Base-by-base conservation (phyloP, 2,329 filamentous ascomycete species). In the Penicillium janthinellum region DNA sequence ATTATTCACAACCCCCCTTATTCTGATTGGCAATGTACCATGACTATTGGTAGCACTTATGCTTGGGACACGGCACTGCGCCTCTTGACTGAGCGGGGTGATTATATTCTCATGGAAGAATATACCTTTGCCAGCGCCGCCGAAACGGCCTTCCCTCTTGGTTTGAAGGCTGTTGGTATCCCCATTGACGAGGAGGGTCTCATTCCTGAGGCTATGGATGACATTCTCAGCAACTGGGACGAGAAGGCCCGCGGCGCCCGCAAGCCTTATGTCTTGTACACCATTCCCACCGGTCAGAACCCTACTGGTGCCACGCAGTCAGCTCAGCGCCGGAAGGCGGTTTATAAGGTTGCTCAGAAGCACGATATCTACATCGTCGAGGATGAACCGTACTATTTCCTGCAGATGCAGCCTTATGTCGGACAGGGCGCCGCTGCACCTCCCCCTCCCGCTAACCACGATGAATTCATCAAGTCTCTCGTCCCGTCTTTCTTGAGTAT, bases 381-480 rank as follows among this genome's bases (percentile, higher is more conserved):
- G 79, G 93, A 96, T 73, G 93, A 96, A 74, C 93, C 93, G 1
- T 96, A 96, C 79, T 96, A 96, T 78, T 96, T 94, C 79, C 82
- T 96, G 38, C 93, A 96, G 71, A 88, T 88, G 86, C 86, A 90
- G 67, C 86, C 89, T 0, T 94, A 92, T 77, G 83, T 83, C 1
- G 83, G 85, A 14, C 77, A 81, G 35, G 75, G 82, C 64, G 76
- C 81, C 15, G 75, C 83, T 0, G 76, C 81, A 1, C 77, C 81
- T 4, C 83, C 86, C 6, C 81, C 85, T 0, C 88, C 89, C 6
- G 76, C 81, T 38, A 85, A 79, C 12, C 85, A 91, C 56, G 85
- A 88, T 4, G 88, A 89, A 11, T 97, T 97, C 75, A 79, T 98
- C 59, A 80, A 83, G 11, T 81, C 84, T 3, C 83, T 96, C 5